Conservation (phyloP, 2,329 filamentous ascomycete genomes). For the Pestalotiopsis sp. region DNA sequence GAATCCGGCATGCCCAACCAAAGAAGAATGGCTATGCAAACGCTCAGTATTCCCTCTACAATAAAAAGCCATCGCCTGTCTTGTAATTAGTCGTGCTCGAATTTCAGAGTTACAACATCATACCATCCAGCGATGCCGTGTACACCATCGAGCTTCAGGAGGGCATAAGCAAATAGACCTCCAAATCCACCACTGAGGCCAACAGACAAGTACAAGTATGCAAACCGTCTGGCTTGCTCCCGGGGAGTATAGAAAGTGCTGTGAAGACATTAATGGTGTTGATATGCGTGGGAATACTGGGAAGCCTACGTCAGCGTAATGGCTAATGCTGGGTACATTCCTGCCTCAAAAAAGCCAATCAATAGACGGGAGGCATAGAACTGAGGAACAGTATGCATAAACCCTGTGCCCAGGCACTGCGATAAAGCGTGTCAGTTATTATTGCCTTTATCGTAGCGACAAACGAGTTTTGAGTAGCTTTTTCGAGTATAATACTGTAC, state of each 20-base stretch:
- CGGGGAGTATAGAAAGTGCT: conserved; percentile 13
- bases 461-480: no score
- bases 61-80: conserved; percentile 12
- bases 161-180: conserved; percentile 14
- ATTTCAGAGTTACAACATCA: neutral
- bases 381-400: conserved; percentile 10
- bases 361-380: conserved; percentile 13
- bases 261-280: neutral
- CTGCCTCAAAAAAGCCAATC: conserved; percentile 11
- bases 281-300: neutral
- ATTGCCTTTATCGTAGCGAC: no score
- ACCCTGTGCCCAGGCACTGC: conserved; percentile 7
- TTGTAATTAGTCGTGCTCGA: neutral
- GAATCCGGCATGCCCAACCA: conserved; percentile 15
- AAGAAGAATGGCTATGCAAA: conserved; percentile 5
- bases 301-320: conserved; percentile 13
- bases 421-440: no score
- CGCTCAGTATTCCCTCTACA: conserved; percentile 11
- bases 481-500: no score
- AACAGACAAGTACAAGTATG: conserved; percentile 11
- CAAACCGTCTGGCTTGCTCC: conserved; percentile 11
- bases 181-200: conserved; percentile 13
- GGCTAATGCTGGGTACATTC: conserved; percentile 13
- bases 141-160: conserved; percentile 11
- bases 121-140: conserved; percentile 12